These are phyloP conservation scores for Selaginella moellendorffii DNA, from an alignment of 75 land plant genomes.

Conservation along the genomic window DNA sequence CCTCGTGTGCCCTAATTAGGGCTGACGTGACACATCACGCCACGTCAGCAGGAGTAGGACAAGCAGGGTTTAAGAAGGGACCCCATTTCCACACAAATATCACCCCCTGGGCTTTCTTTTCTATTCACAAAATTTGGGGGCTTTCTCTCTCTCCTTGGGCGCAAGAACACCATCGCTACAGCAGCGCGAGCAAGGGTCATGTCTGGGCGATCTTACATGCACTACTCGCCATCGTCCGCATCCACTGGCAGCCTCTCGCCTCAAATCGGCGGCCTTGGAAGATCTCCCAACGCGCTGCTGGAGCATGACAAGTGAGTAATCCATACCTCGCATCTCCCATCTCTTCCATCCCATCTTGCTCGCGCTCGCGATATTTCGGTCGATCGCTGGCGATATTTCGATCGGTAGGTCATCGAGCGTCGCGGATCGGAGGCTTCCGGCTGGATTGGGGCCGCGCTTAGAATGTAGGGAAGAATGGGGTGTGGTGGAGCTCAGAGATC, in stretches of 20 bases:
- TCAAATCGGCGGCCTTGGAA: not conserved
- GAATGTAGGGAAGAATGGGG: too few relatives aligned
- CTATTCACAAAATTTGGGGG: too few relatives aligned
- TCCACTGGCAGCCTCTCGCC: not conserved
- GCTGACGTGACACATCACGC: not conserved
- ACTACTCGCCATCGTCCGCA: not conserved
- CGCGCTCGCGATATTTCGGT: not conserved
- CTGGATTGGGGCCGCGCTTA: too few relatives aligned
- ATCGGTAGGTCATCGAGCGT: too few relatives aligned
- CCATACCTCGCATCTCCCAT: not conserved
- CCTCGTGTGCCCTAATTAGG: not conserved
- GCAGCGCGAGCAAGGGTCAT: not conserved
- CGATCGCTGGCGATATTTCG: too few relatives aligned
- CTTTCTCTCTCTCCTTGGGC: too few relatives aligned
- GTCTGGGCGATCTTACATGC: not conserved
- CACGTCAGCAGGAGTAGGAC: not conserved
- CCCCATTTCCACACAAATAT: conserved; percentile 1
- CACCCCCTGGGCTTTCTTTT: not conserved
- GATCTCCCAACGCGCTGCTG: not conserved
- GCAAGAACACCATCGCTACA: too few relatives aligned
- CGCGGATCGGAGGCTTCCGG: too few relatives aligned
- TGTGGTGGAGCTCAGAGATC: too few relatives aligned
- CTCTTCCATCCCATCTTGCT: not conserved
- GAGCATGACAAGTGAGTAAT: conserved; percentile 1
- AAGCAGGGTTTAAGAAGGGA: not conserved